These are phyloP conservation scores for Fraxinus xanthoxyloides DNA, from an alignment of 305 asterid species.

Conservation along the genomic window DNA sequence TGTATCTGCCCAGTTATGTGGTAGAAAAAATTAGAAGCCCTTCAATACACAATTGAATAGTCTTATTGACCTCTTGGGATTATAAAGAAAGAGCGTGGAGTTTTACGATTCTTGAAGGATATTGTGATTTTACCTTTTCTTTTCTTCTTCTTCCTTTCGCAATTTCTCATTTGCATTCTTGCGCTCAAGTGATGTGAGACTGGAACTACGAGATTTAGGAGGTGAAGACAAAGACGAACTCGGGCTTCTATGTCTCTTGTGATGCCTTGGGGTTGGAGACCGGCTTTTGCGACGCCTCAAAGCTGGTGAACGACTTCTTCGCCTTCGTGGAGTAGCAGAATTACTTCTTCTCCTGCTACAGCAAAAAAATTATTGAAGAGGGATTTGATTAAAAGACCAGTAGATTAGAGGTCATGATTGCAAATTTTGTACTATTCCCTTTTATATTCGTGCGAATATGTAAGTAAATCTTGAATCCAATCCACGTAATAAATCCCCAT, in stretches of 20 bases:
- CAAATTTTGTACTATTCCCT: background rate
- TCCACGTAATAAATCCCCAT: background rate
- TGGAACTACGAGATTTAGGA: slow-evolving; percentile 54
- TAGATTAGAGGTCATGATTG: background rate
- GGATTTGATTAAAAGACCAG: background rate
- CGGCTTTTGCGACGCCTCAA: slow-evolving; percentile 62
- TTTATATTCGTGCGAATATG: background rate
- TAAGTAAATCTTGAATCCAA: background rate
- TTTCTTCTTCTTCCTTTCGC: slow-evolving; percentile 73
- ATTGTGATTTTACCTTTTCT: slow-evolving; percentile 47
- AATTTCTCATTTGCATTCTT: slow-evolving; percentile 53
- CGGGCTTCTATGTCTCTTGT: slow-evolving; percentile 57
- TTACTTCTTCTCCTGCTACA: slow-evolving; percentile 61
- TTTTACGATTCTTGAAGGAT: background rate
- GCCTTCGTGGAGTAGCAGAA: slow-evolving; percentile 49
- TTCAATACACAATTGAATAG: background rate
- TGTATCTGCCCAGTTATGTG: background rate
- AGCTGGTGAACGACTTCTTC: slow-evolving; percentile 64
- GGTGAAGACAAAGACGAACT: slow-evolving; percentile 61
- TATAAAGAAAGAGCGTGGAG: background rate
- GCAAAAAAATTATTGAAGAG: background rate
- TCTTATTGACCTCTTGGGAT: background rate
- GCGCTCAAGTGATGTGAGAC: slow-evolving; percentile 42
- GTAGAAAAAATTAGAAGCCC: background rate
- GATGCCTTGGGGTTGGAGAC: slow-evolving; percentile 61